These are phyloP conservation scores for Nicotiana benthamiana DNA, from an alignment of 257 asterid species.

Conservation along the genomic window DNA sequence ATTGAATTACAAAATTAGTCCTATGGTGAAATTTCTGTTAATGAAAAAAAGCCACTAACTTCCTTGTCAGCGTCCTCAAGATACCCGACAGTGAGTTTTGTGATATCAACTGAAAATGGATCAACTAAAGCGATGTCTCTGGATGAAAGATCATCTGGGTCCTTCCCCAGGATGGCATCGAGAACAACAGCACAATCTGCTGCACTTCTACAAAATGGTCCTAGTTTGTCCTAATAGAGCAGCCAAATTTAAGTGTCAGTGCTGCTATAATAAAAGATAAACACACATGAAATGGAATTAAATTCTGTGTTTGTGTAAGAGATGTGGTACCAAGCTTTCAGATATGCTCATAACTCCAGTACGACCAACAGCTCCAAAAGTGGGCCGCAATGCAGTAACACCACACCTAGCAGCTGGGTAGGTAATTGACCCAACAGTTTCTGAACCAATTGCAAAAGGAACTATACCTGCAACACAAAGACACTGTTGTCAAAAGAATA, in stretches of 20 bases:
- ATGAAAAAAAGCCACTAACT: conserved; percentile 22
- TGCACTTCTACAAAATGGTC: conserved; percentile 86
- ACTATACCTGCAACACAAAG: conserved; percentile 45
- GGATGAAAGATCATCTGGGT: conserved; percentile 75
- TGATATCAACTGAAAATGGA: conserved; percentile 68
- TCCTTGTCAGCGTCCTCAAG: conserved; percentile 88
- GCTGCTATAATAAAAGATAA: neutral
- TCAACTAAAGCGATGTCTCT: conserved; percentile 54
- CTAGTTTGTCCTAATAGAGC: conserved; percentile 67
- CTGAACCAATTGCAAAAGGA: conserved; percentile 92
- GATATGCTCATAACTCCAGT: conserved; percentile 91
- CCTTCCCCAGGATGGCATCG: conserved; percentile 69
- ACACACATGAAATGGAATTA: neutral
- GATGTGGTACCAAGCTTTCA: conserved; percentile 71
- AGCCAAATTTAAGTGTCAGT: neutral
- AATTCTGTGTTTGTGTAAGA: neutral
- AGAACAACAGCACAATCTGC: conserved; percentile 65
- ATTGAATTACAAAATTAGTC: neutral
- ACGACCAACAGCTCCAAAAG: conserved; percentile 82
- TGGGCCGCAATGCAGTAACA: conserved; percentile 81
- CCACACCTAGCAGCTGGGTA: conserved; percentile 96
- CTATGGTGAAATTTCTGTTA: neutral
- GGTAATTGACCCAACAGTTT: conserved; percentile 89
- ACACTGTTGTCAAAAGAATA: conserved; percentile 11
- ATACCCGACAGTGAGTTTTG: conserved; percentile 81